Evolutionary conservation across 345 rosid species (phyloP).

Genomic region (Rhodamnia argentea): DNA sequence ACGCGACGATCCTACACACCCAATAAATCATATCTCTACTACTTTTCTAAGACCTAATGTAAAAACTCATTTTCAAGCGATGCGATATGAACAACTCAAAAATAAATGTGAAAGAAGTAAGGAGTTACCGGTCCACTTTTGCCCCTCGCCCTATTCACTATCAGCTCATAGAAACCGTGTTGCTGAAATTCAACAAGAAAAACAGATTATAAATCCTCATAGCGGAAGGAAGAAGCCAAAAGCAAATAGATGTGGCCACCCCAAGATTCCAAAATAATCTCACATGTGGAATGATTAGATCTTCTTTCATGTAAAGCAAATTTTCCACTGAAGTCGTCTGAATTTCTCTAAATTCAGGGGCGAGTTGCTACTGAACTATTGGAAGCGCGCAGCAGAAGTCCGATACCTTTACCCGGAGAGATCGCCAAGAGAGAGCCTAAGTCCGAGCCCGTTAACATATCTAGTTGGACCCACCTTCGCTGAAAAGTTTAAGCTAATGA

Average conservation of each 20-base stretch:
- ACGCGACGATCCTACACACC: neutral
- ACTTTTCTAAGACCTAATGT: neutral
- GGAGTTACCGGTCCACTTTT: conserved; percentile 97
- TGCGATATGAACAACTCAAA: neutral
- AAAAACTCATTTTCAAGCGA: neutral
- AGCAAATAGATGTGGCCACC: neutral
- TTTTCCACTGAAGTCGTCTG: conserved; percentile 92
- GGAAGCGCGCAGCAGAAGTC: too few relatives aligned
- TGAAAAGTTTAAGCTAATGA: too few relatives aligned
- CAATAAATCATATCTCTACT: neutral
- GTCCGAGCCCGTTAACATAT: too few relatives aligned
- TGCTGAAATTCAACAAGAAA: conserved; percentile 47
- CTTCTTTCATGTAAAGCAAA: conserved; percentile 94
- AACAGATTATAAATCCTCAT: neutral
- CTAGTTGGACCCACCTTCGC: too few relatives aligned
- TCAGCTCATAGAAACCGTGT: conserved; percentile 97
- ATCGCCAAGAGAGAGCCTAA: too few relatives aligned
- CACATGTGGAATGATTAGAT: conserved; percentile 94
- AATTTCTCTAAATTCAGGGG: conserved; percentile 96
- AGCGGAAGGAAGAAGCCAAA: neutral
- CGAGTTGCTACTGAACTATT: conserved; percentile 97
- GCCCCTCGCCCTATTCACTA: conserved; percentile 93
- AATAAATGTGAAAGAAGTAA: neutral
- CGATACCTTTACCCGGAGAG: too few relatives aligned
- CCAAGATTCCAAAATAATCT: conserved; percentile 13